Evolutionary conservation across 495 filamentous ascomycete genomes (phyloP).

Genomic region (Pyrenopolyporus hunteri): DNA sequence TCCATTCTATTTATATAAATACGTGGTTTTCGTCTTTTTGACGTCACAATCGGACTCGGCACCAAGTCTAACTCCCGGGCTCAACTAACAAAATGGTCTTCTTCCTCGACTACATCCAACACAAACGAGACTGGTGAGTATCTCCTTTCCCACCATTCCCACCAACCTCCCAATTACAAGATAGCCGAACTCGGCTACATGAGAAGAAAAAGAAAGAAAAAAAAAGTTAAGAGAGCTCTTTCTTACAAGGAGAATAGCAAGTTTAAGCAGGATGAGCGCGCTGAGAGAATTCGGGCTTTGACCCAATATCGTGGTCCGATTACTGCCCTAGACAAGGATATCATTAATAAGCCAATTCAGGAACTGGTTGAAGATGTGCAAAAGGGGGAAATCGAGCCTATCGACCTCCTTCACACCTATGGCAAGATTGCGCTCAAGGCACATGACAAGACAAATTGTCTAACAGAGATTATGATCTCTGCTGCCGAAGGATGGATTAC

Average conservation of each 20-base stretch:
- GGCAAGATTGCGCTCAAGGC: constrained; percentile 86
- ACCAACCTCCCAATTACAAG: neutral
- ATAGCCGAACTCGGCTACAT: constrained; percentile 6
- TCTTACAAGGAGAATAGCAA: constrained; percentile 58
- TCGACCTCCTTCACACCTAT: constrained; percentile 85
- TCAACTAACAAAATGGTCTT: constrained; percentile 50
- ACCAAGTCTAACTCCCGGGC: neutral
- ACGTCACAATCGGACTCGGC: neutral
- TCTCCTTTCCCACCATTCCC: neutral
- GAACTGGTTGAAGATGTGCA: constrained; percentile 81
- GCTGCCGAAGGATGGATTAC: constrained; percentile 79
- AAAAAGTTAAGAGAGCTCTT: neutral
- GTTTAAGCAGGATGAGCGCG: constrained; percentile 79
- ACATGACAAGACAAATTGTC: constrained; percentile 85
- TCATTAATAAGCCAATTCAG: constrained; percentile 76
- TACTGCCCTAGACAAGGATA: constrained; percentile 62
- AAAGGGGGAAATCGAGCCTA: constrained; percentile 63
- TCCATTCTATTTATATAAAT: neutral
- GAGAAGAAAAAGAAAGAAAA: too few species aligned
- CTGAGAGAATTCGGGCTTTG: constrained; percentile 69
- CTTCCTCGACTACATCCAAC: constrained; percentile 64
- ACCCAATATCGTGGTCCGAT: constrained; percentile 68
- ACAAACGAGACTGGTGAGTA: constrained; percentile 64
- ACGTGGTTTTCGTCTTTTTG: constrained; percentile 1
- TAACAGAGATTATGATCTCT: constrained; percentile 86